Evolutionary conservation across 805 yeast species (phyloP), one percentile per base, ranked within the genome.

Genomic region (Hanseniaspora occidentalis): DNA sequence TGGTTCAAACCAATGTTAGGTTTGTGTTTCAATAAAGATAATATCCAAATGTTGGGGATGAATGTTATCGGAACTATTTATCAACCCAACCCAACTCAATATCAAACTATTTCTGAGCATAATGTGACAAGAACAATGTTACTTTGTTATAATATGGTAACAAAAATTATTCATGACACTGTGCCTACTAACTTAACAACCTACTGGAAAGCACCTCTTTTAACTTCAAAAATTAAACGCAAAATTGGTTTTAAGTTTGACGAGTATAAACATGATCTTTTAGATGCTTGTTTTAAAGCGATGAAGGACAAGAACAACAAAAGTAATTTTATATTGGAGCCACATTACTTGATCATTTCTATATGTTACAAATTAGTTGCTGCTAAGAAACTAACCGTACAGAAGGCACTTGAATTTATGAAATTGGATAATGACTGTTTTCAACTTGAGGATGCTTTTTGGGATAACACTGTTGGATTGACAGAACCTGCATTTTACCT

Each of bases 301-400:
- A 46, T 51, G 7, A 56, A 51, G 6, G 27, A 35, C 6, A 51
- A 62, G 2, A 55, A 69, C 2, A 48, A 58, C 3, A 64, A 65
- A 37, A 60, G 64, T 3, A 92, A 81, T 31, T 69, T 71, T 1
- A 63, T 79, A 2, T 60, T 88, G 35, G 96, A 88, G 50, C 89
- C 96, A 0, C 86, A 81, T 52, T 86, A 85, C 51, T 65, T 67
- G 35, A 55, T 80, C 3, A 68, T 82, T 33, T 68, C 84, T 0
- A 45, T 71, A 25, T 51, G 73, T 4, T 77, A 70, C 60, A 86
- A 86, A 53, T 67, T 68, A 37, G 73, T 69, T 8, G 63, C 61
- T 27, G 17, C 26, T 0, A 69, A 57, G 0, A 40, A 53, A 14
- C 17, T 83, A 0, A 37, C 56, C 1, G 45, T 63, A 1, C 49